Evolutionary conservation across 352 stramenopile species (phyloP).

Genomic region (Globisporangium spiculum): DNA sequence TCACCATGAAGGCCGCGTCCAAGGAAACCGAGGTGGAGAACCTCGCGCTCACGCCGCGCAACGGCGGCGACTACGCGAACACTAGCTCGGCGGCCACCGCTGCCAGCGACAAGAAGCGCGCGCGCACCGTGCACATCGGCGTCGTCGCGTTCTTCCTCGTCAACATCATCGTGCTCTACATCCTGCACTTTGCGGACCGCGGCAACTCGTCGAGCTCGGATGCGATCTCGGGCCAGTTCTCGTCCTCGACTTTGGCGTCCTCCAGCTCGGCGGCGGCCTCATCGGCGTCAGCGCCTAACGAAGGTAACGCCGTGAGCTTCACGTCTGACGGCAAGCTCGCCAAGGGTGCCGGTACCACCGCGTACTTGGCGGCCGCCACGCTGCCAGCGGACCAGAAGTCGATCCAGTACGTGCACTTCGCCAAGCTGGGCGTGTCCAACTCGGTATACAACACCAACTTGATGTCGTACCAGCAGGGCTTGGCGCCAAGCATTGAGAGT

Average conservation of each 20-base stretch:
- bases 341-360: constrained; percentile 64
- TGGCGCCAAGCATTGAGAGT: constrained; percentile 31
- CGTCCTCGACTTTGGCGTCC: constrained; percentile 27
- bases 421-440: constrained; percentile 48
- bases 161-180: constrained; percentile 84
- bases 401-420: constrained; percentile 58
- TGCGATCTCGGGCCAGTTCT: constrained; percentile 38
- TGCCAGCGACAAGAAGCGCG: constrained; percentile 22
- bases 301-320: constrained; percentile 70
- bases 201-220: constrained; percentile 19
- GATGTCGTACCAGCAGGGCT: constrained; percentile 58
- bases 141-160: constrained; percentile 58
- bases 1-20: constrained; percentile 18
- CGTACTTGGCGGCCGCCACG: constrained; percentile 52
- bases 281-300: constrained; percentile 16
- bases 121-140: constrained; percentile 32
- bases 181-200: constrained; percentile 77
- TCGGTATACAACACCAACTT: constrained; percentile 44
- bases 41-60: constrained; percentile 47
- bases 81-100: constrained; percentile 4
- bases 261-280: constrained; percentile 12
- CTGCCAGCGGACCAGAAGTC: constrained; percentile 46
- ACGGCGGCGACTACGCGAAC: constrained; percentile 33
- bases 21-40: constrained; percentile 19
- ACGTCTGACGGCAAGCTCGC: constrained; percentile 39